Percentiles rank a stretch among this genome's conserved stretches.
These are phyloP conservation scores for Magnolia changhungtana DNA, from an alignment of 164 flowering plant species.

Conservation along the genomic window DNA sequence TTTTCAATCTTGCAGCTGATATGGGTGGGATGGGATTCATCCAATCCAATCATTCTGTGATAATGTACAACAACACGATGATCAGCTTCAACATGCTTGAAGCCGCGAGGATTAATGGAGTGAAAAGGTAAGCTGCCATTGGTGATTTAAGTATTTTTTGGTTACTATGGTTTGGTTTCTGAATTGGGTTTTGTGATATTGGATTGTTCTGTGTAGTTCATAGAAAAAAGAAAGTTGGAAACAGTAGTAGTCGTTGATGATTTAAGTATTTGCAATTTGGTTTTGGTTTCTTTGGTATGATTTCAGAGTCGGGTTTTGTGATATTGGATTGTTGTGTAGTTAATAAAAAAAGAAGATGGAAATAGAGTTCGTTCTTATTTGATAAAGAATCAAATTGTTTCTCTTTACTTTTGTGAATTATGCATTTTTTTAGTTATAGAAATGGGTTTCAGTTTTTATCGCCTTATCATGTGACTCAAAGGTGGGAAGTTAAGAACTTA, in stretches of 20 bases:
- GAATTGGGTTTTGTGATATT: neutral
- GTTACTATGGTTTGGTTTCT: neutral
- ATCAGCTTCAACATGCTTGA: conserved; percentile 98
- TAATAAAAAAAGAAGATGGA: no score
- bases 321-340: neutral
- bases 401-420: no score
- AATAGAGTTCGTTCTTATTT: no score
- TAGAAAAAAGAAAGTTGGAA: no score
- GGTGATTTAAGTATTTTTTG: neutral
- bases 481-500: no score
- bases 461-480: no score
- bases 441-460: no score
- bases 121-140: conserved; percentile 56
- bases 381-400: no score
- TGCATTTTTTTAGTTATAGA: no score
- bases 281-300: neutral
- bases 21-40: conserved; percentile 99
- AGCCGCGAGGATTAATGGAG: conserved; percentile 85
- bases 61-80: conserved; percentile 98
- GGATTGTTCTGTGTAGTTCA: neutral
- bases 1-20: conserved; percentile 97
- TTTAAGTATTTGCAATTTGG: neutral
- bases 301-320: neutral
- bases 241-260: neutral
- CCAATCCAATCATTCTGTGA: conserved; percentile 97